Base-by-base conservation (phyloP, 306 rosid genomes). In the Vicia faba region DNA sequence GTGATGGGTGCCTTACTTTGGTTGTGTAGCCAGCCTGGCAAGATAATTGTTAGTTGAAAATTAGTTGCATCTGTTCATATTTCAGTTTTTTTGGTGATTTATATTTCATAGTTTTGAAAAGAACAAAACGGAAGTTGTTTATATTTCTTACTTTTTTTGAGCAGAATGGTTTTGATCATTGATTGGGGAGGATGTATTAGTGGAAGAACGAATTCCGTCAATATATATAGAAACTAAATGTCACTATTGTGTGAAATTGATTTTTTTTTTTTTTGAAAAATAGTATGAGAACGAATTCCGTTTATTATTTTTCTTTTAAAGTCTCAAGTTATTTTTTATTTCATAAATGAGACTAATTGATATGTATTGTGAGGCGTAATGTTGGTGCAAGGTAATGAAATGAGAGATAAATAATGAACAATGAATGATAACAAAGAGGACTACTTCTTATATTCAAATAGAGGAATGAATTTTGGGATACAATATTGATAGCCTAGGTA, bases 91-190 rank as follows among this genome's bases (percentile, higher is more conserved):
- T 48, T 16, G 58, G 13, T 51, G 14, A 83, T 70, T 69, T 43
- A 83, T 85, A 70, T 67, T 80, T 58, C 70, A 76, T 83, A 79
- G 76, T 76, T 50, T 66, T 87, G 86, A 68, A 78, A 79, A 84
- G 76, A 39, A 73, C 69, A 71, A 72, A 41, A 79, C 64, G 83
- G 70, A 72, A 71, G 83, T 46, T 54, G 33, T 67, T 64, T 25
- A 73, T 59, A 58, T 19, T 35, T 56, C 26, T 2, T 13, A 11
- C 68, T 53, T 11, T 60, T 43, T 59, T 67, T 67, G 9, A 72
- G 78, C 70, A 66, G 74, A 71, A 50, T 29, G 48, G 70, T 51
- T 35, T 72, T 43, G 61, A 72, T 66, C 70, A 23, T 31, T 40
- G 73, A 29, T 46, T 51, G 65, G 65, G 64, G 65, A 71, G 40